Conservation (phyloP, 2,329 filamentous ascomycete genomes). For the Parascedosporium putredinis region DNA sequence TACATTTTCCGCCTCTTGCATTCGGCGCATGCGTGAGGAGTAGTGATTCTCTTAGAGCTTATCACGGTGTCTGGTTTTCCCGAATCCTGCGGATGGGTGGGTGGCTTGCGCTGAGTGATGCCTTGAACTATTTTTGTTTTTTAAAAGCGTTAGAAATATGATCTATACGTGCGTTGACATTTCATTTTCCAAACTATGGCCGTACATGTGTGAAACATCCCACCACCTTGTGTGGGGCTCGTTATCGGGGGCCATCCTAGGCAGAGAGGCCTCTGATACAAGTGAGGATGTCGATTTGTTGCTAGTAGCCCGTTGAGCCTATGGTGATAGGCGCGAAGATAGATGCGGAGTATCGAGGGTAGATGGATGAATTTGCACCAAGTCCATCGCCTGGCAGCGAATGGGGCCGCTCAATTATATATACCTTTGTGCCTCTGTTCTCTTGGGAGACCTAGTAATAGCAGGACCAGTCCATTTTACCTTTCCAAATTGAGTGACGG, state of each 20-base stretch:
- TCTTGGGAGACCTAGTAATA: too few species aligned
- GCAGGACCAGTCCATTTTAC: too few species aligned
- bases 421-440: too few species aligned
- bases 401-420: neutral
- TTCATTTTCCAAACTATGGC: neutral
- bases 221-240: conserved; percentile 35
- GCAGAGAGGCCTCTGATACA: conserved; percentile 12
- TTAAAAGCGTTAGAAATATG: too few species aligned
- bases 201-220: conserved; percentile 31
- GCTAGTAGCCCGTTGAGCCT: too few species aligned
- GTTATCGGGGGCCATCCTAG: conserved; percentile 36
- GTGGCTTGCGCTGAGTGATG: conserved; percentile 39
- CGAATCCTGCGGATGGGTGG: conserved; percentile 27
- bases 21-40: conserved; percentile 59
- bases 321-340: too few species aligned
- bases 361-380: too few species aligned
- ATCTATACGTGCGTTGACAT: too few species aligned
- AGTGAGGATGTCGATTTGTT: conserved; percentile 11
- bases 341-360: too few species aligned
- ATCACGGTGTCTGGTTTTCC: conserved; percentile 27
- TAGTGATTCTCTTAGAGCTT: conserved; percentile 40
- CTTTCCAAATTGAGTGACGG: too few species aligned
- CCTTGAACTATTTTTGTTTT: conserved; percentile 45
- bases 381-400: too few species aligned
- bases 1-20: conserved; percentile 72